Evolutionary conservation across 164 flowering plant genomes (phyloP).

Genomic region (Magnolia kwangsiensis): DNA sequence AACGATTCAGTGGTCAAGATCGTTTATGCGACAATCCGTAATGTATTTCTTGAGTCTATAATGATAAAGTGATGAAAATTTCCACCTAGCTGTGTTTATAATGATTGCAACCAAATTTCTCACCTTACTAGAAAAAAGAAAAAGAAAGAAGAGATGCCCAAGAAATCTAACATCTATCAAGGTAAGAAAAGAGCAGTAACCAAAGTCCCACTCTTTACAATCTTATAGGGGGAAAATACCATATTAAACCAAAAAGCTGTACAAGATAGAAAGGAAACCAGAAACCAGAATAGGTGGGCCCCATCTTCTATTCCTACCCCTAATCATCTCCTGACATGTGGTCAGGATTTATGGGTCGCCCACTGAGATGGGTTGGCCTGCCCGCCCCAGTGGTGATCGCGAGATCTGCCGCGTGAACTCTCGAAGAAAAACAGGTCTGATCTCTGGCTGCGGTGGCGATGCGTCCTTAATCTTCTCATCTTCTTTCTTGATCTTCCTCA

Average conservation of each 20-base stretch:
- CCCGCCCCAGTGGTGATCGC: conserved; percentile 52
- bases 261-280: conserved; percentile 1
- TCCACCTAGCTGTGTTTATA: no score
- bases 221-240: neutral
- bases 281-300: neutral
- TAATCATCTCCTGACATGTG: neutral
- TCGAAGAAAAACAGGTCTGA: conserved; percentile 26
- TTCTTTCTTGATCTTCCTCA: conserved; percentile 61
- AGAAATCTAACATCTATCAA: no score
- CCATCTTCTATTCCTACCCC: neutral
- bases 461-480: conserved; percentile 47
- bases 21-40: no score
- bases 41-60: no score
- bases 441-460: conserved; percentile 27
- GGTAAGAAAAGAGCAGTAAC: neutral
- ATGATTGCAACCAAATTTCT: no score
- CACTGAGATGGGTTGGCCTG: conserved; percentile 48
- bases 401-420: conserved; percentile 49
- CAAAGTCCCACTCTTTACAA: neutral
- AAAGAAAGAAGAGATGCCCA: neutral
- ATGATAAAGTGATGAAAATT: no score
- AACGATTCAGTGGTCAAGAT: no score
- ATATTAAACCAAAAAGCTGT: neutral
- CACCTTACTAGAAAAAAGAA: no score
- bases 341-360: conserved; percentile 25